Percentiles rank a stretch among this genome's conserved stretches.
phyloP scores from a whole-genome alignment of 2,329 filamentous ascomycete species.

The Neonectria ditissima region DNA sequence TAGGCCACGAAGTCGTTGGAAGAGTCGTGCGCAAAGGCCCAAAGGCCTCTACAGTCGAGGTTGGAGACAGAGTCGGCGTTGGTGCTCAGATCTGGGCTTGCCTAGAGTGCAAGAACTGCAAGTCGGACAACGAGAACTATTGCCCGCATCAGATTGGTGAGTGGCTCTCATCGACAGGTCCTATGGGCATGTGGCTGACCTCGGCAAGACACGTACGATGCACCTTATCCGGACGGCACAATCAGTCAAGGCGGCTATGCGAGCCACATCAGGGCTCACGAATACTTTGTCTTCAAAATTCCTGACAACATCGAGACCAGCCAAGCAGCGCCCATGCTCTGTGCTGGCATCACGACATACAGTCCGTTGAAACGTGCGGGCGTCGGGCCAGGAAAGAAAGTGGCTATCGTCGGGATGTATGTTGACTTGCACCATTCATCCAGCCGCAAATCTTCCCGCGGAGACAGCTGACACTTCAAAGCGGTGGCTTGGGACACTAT shows the following conservation, averaged over 20 bases:
- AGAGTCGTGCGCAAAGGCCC: constrained; percentile 62
- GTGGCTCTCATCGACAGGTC: neutral
- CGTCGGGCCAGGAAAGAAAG: constrained; percentile 75
- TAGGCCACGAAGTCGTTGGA: constrained; percentile 71
- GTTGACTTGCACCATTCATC: neutral
- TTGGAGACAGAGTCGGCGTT: constrained; percentile 74
- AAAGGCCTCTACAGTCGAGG: constrained; percentile 60
- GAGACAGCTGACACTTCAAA: constrained; percentile 26
- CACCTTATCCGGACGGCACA: constrained; percentile 67
- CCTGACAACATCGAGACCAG: constrained; percentile 64
- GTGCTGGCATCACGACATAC: constrained; percentile 81
- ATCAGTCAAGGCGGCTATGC: constrained; percentile 74
- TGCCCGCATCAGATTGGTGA: constrained; percentile 57
- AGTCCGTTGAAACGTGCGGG: constrained; percentile 75
- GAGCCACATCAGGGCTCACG: constrained; percentile 61
- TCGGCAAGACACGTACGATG: constrained; percentile 64
- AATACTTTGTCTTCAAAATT: constrained; percentile 71
- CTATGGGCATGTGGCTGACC: neutral
- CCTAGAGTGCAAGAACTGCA: constrained; percentile 61
- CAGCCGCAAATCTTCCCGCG: too few relatives aligned
- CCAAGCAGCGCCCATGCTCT: constrained; percentile 76
- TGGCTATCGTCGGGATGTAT: constrained; percentile 70
- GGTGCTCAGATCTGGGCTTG: constrained; percentile 72
- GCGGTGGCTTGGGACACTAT: constrained; percentile 81
- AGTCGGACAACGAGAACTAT: constrained; percentile 62